A percentile compares a stretch with the other conserved stretches of the same genome.
Evolutionary conservation across 768 basidiomycete species (phyloP).

Genomic region (Boletus rex-veris): DNA sequence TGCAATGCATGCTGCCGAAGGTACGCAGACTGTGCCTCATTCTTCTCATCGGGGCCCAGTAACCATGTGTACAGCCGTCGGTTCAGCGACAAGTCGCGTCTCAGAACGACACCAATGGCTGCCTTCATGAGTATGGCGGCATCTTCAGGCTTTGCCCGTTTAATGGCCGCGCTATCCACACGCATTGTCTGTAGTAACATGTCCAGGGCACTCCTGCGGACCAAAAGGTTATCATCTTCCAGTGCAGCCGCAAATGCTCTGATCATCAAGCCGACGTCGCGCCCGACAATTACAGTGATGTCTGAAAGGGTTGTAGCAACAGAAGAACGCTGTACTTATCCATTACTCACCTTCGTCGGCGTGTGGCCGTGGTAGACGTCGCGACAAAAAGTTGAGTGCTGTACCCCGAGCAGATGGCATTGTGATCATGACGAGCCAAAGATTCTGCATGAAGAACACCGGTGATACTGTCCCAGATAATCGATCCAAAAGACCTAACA

Average conservation of each 20-base stretch:
- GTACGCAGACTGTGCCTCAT: slow-evolving; percentile 70
- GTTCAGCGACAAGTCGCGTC: slow-evolving; percentile 90
- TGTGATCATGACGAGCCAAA: slow-evolving; percentile 93
- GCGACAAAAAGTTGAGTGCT: slow-evolving; percentile 81
- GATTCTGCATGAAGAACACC: slow-evolving; percentile 91
- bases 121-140: slow-evolving; percentile 81
- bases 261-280: slow-evolving; percentile 91
- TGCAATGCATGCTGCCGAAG: slow-evolving; percentile 69
- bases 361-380: slow-evolving; percentile 69
- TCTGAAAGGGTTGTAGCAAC: slow-evolving; percentile 36
- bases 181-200: slow-evolving; percentile 74
- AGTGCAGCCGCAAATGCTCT: slow-evolving; percentile 86
- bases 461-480: slow-evolving; percentile 81
- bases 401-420: slow-evolving; percentile 82
- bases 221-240: slow-evolving; percentile 92
- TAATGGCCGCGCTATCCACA: slow-evolving; percentile 68
- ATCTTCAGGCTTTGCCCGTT: slow-evolving; percentile 68
- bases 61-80: slow-evolving; percentile 93
- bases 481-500: slow-evolving; percentile 73
- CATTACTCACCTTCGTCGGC: slow-evolving; percentile 60
- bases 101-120: slow-evolving; percentile 83
- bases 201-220: slow-evolving; percentile 82
- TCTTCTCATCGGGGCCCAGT: slow-evolving; percentile 75
- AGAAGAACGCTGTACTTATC: not conserved
- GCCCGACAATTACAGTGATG: slow-evolving; percentile 69